These are phyloP conservation scores for Penicillium atrosanguineum DNA, from an alignment of 495 filamentous ascomycete species.

Conservation along the genomic window DNA sequence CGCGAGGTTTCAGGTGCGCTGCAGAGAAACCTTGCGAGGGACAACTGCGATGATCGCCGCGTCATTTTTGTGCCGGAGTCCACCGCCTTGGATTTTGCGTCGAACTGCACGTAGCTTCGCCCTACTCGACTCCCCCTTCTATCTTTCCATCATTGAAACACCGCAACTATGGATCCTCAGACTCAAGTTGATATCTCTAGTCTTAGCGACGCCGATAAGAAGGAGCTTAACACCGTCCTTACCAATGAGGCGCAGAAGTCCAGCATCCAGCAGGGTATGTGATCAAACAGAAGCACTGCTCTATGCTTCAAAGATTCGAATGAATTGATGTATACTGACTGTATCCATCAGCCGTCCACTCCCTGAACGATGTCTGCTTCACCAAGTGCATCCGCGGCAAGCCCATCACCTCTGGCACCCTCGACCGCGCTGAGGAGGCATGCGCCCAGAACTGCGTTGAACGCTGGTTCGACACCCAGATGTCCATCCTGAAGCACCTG, in stretches of 20 bases:
- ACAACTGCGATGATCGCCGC: constrained; percentile 10
- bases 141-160: not conserved
- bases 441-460: constrained; percentile 92
- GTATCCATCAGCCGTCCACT: constrained; percentile 63
- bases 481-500: constrained; percentile 76
- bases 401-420: constrained; percentile 55
- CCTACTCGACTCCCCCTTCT: not conserved
- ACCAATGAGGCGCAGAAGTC: constrained; percentile 77
- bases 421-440: constrained; percentile 72
- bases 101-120: constrained; percentile 2
- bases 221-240: constrained; percentile 81
- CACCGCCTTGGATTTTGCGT: constrained; percentile 34
- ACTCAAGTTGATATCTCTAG: constrained; percentile 58
- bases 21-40: not conserved
- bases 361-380: constrained; percentile 85
- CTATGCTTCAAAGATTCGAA: not conserved
- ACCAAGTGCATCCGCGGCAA: constrained; percentile 78
- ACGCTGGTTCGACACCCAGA: constrained; percentile 85
- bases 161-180: constrained; percentile 36
- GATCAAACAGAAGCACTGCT: not conserved
- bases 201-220: constrained; percentile 78
- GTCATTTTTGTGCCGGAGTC: constrained; percentile 32
- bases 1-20: constrained; percentile 1
- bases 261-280: constrained; percentile 73
- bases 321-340: not conserved